Percentiles rank a stretch among this genome's conserved stretches.
These are phyloP conservation scores for Thymus quinquecostatus DNA, from an alignment of 257 asterid species.

Conservation along the genomic window DNA sequence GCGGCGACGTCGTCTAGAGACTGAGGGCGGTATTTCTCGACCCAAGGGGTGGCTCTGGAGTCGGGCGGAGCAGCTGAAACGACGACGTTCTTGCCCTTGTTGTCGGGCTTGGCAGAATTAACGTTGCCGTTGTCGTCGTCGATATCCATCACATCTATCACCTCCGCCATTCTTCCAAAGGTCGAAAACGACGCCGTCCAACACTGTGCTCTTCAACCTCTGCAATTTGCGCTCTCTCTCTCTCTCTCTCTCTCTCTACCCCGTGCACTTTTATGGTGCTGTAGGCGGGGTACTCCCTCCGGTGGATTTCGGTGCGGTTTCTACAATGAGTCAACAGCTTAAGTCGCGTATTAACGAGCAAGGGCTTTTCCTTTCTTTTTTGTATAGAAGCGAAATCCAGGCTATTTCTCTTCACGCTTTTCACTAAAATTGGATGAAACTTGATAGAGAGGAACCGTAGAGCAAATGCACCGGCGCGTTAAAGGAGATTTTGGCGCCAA, in stretches of 20 bases:
- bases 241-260: neutral
- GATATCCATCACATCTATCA: slow-evolving; percentile 68
- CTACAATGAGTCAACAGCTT: slow-evolving; percentile 11
- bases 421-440: slow-evolving; percentile 31
- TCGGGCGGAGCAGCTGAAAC: slow-evolving; percentile 44
- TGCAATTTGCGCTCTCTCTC: slow-evolving; percentile 20
- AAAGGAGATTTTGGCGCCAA: slow-evolving; percentile 42
- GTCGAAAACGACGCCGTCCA: slow-evolving; percentile 31
- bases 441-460: slow-evolving; percentile 29
- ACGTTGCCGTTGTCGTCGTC: slow-evolving; percentile 53
- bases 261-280: neutral
- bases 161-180: slow-evolving; percentile 58
- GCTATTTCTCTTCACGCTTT: neutral
- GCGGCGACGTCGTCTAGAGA: slow-evolving; percentile 97
- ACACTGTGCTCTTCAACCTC: slow-evolving; percentile 6
- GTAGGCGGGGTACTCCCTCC: slow-evolving; percentile 23
- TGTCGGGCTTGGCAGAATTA: slow-evolving; percentile 28
- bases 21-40: slow-evolving; percentile 96
- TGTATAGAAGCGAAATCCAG: too few relatives aligned
- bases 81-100: slow-evolving; percentile 66
- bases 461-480: slow-evolving; percentile 11
- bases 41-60: slow-evolving; percentile 85
- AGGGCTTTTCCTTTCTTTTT: neutral
- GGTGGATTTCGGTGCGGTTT: slow-evolving; percentile 27
- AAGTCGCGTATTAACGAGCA: neutral